These are phyloP conservation scores for Vitis cinerea DNA, from an alignment of 164 flowering plant species.

Conservation along the genomic window DNA sequence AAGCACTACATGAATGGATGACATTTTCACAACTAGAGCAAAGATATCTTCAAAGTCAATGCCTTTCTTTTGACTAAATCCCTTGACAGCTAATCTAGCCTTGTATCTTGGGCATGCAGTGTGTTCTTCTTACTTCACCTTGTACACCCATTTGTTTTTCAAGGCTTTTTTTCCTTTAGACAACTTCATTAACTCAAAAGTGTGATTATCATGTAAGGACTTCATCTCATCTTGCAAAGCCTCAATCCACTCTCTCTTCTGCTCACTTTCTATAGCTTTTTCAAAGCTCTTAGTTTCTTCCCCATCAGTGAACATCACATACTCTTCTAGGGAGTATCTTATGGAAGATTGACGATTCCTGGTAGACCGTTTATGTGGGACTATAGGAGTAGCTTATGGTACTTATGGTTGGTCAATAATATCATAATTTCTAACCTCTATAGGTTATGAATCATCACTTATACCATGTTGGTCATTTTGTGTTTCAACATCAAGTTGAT, in stretches of 20 bases:
- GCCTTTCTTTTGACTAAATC: conserved; percentile 2
- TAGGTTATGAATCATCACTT: too few species aligned
- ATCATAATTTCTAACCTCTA: too few species aligned
- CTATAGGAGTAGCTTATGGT: too few species aligned
- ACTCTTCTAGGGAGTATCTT: conserved; percentile 3
- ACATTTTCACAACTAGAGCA: too few species aligned
- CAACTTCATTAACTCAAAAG: conserved; percentile 19
- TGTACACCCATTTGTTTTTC: conserved; percentile 20
- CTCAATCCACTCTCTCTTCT: conserved; percentile 9
- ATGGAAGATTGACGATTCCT: neutral
- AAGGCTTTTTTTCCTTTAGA: conserved; percentile 13
- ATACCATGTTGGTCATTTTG: too few species aligned
- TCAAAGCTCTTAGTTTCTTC: conserved; percentile 13
- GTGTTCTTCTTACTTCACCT: conserved; percentile 11
- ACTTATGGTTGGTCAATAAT: too few species aligned
- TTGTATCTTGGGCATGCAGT: conserved; percentile 15
- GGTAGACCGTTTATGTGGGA: neutral
- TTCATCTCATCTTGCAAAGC: conserved; percentile 12
- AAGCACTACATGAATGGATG: too few species aligned
- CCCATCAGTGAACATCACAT: conserved; percentile 12
- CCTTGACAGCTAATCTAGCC: conserved; percentile 16
- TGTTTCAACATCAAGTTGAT: neutral
- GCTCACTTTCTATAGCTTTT: neutral
- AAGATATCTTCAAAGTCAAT: too few species aligned
- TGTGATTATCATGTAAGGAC: conserved; percentile 21